Conservation (phyloP, 2,329 filamentous ascomycete genomes). For the Blastomyces parvus region DNA sequence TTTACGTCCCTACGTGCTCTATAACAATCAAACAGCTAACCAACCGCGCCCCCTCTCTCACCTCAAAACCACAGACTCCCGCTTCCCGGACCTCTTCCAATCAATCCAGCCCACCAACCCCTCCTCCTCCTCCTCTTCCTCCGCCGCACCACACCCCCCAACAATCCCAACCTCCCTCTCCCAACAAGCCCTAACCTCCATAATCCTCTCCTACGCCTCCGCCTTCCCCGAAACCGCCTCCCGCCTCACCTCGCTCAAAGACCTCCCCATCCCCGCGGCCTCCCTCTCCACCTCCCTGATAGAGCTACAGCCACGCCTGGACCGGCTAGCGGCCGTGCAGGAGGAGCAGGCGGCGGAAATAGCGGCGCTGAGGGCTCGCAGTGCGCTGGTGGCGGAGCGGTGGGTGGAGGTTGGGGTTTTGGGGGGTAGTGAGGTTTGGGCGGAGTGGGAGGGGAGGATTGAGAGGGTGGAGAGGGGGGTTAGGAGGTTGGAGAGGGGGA, state of each 20-base stretch:
- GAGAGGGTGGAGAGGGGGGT: slow-evolving; percentile 57
- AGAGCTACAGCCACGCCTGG: slow-evolving; percentile 35
- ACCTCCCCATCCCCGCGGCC: slow-evolving; percentile 38
- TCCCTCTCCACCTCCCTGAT: slow-evolving; percentile 34
- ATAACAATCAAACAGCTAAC: not conserved
- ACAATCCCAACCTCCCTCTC: slow-evolving; percentile 29
- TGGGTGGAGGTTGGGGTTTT: slow-evolving; percentile 71
- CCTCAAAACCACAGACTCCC: slow-evolving; percentile 24
- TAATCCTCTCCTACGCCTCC: slow-evolving; percentile 38
- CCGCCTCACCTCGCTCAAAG: slow-evolving; percentile 39
- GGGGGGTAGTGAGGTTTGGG: slow-evolving; percentile 57
- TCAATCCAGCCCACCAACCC: slow-evolving; percentile 18
- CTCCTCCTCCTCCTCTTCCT: slow-evolving; percentile 13
- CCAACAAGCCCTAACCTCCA: slow-evolving; percentile 30
- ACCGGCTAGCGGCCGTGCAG: slow-evolving; percentile 29
- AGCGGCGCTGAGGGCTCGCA: slow-evolving; percentile 34
- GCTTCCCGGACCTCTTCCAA: slow-evolving; percentile 36
- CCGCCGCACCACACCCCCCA: slow-evolving; percentile 11
- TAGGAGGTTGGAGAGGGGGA: slow-evolving; percentile 52
- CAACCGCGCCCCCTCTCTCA: not conserved
- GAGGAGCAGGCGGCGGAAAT: slow-evolving; percentile 32
- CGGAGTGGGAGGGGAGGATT: slow-evolving; percentile 60
- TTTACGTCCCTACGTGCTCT: not conserved
- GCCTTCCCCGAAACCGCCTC: slow-evolving; percentile 41
- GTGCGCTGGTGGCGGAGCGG: slow-evolving; percentile 45